Conservation (phyloP, 176 grass and related monocot genomes). For the Lolium perenne region DNA sequence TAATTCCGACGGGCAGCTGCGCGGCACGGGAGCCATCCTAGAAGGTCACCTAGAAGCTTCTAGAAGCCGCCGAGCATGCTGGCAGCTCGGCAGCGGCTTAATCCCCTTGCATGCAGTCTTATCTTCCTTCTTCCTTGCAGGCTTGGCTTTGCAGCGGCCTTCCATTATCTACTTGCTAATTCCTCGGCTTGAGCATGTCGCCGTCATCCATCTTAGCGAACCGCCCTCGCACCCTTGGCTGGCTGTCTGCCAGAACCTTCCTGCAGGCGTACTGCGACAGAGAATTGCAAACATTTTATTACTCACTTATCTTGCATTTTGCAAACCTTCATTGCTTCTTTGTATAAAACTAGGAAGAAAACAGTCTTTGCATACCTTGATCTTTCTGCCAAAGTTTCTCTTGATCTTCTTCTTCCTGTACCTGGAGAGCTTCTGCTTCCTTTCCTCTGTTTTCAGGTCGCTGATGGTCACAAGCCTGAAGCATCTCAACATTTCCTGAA, state of each 20-base stretch:
- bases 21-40: neutral
- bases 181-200: constrained; percentile 58
- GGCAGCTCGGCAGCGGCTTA: neutral
- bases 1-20: constrained; percentile 47
- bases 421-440: constrained; percentile 92
- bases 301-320: neutral
- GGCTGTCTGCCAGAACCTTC: constrained; percentile 97
- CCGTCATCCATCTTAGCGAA: constrained; percentile 93
- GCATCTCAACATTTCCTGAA: constrained; percentile 53
- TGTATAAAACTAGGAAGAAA: too few relatives aligned
- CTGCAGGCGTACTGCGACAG: constrained; percentile 82
- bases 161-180: constrained; percentile 37
- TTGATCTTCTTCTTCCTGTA: constrained; percentile 98
- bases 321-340: neutral
- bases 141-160: neutral
- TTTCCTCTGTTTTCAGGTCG: constrained; percentile 84
- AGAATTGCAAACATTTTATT: neutral
- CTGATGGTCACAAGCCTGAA: constrained; percentile 76
- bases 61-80: constrained; percentile 35
- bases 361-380: constrained; percentile 62
- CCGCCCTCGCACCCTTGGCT: constrained; percentile 94
- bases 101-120: neutral
- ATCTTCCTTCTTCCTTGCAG: neutral
- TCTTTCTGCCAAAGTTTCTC: constrained; percentile 96
- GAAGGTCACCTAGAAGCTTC: constrained; percentile 43